Conservation (phyloP, 768 basidiomycete species). For the Phallus indusiatus region DNA sequence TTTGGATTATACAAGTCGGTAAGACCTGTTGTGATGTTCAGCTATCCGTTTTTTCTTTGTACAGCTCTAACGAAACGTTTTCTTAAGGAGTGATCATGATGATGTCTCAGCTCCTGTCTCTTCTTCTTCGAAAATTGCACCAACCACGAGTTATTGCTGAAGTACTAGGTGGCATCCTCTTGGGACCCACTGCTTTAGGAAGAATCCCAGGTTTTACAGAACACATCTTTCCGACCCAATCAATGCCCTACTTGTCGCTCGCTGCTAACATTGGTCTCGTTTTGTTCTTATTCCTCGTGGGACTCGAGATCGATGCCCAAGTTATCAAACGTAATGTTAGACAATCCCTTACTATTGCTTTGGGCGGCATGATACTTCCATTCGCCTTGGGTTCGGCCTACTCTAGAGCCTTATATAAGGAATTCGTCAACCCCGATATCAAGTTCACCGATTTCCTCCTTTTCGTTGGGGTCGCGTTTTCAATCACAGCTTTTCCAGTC, state of each 20-base stretch:
- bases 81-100: slow-evolving; percentile 70
- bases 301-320: slow-evolving; percentile 77
- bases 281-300: slow-evolving; percentile 87
- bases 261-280: slow-evolving; percentile 84
- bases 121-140: slow-evolving; percentile 58
- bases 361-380: slow-evolving; percentile 79
- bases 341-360: slow-evolving; percentile 56
- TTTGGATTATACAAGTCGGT: slow-evolving; percentile 80
- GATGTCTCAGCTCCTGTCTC: slow-evolving; percentile 67
- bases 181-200: slow-evolving; percentile 57
- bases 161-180: slow-evolving; percentile 82
- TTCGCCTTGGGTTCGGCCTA: slow-evolving; percentile 77
- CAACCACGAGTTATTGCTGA: slow-evolving; percentile 86
- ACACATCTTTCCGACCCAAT: slow-evolving; percentile 69
- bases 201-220: slow-evolving; percentile 83
- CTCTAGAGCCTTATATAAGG: slow-evolving; percentile 59
- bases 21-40: slow-evolving; percentile 6
- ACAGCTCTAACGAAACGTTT: neutral
- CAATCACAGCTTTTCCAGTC: slow-evolving; percentile 81
- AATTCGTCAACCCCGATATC: slow-evolving; percentile 57
- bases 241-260: slow-evolving; percentile 70
- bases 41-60: neutral
- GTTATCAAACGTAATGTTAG: slow-evolving; percentile 74
- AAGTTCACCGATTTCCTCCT: slow-evolving; percentile 89
- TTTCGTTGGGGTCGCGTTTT: slow-evolving; percentile 86